A percentile compares a stretch with the other conserved stretches of the same genome.
Evolutionary conservation across 495 filamentous ascomycete genomes (phyloP).

Genomic region (Aspergillus incahuasiensis): DNA sequence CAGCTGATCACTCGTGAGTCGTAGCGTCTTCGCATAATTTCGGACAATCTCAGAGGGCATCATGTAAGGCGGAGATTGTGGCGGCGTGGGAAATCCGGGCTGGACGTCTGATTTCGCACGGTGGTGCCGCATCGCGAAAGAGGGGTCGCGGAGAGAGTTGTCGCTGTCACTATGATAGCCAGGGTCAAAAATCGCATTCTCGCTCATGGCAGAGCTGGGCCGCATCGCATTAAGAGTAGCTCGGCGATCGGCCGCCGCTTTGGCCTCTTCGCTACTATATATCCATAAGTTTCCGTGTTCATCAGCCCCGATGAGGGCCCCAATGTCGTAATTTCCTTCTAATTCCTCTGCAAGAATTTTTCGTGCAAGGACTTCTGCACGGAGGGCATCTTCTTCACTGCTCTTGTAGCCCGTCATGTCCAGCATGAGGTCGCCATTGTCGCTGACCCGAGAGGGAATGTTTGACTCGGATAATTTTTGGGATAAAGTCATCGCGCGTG

Average conservation of each 20-base stretch:
- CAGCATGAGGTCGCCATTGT: conserved; percentile 93
- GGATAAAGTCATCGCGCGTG: conserved; percentile 78
- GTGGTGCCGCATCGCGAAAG: conserved; percentile 42
- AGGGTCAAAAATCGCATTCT: conserved; percentile 86
- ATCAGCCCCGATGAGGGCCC: conserved; percentile 89
- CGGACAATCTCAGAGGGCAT: conserved; percentile 60
- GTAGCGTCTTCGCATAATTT: conserved; percentile 94
- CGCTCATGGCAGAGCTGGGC: conserved; percentile 52
- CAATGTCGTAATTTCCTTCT: conserved; percentile 93
- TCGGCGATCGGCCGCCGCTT: conserved; percentile 62
- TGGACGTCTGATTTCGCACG: conserved; percentile 65
- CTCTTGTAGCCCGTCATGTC: conserved; percentile 97
- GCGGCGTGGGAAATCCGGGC: conserved; percentile 67
- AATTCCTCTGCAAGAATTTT: conserved; percentile 93
- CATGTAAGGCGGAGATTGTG: conserved; percentile 63
- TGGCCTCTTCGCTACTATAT: conserved; percentile 95
- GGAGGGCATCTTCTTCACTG: conserved; percentile 83
- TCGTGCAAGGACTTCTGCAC: conserved; percentile 89
- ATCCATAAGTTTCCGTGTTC: conserved; percentile 97
- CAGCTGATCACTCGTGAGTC: conserved; percentile 93
- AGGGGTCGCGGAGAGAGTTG: conserved; percentile 32
- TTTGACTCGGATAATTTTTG: conserved; percentile 84
- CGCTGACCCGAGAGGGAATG: conserved; percentile 86
- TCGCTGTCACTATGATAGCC: conserved; percentile 88
- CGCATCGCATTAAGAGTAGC: conserved; percentile 49